These are phyloP conservation scores for Alternaria ventricosa DNA, from an alignment of 2,329 filamentous ascomycete species.

Conservation along the genomic window DNA sequence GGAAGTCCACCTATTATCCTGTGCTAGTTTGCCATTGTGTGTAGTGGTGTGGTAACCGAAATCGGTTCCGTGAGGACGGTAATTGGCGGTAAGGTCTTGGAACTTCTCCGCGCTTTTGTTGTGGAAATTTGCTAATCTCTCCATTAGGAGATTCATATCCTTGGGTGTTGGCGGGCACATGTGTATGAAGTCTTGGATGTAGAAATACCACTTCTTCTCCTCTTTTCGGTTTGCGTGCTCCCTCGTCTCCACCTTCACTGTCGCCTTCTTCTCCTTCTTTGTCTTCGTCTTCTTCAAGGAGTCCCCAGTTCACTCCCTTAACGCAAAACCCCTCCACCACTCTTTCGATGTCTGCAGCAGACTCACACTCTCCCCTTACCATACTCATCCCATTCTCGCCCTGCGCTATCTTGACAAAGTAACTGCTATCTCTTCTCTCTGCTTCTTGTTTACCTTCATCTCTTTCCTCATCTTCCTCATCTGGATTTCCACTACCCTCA, in stretches of 20 bases:
- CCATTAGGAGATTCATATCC: too few relatives aligned
- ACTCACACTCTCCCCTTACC: not conserved
- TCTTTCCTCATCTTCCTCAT: not conserved
- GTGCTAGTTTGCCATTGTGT: not conserved
- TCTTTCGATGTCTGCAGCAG: too few relatives aligned
- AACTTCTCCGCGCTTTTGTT: not conserved
- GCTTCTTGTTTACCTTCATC: not conserved
- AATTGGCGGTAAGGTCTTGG: too few relatives aligned
- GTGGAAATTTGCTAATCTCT: too few relatives aligned
- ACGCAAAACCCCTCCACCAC: too few relatives aligned
- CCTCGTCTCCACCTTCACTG: too few relatives aligned
- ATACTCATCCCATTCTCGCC: not conserved
- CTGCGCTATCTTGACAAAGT: not conserved
- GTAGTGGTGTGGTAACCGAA: not conserved
- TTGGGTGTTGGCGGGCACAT: not conserved
- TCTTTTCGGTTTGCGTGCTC: too few relatives aligned
- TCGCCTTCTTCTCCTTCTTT: too few relatives aligned
- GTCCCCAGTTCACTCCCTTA: too few relatives aligned
- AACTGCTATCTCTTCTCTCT: not conserved
- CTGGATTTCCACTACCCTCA: not conserved
- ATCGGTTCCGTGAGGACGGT: too few relatives aligned
- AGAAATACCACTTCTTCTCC: too few relatives aligned
- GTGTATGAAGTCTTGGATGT: rapidly evolving
- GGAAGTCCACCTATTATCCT: not conserved
- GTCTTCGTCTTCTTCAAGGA: too few relatives aligned